phyloP scores from a whole-genome alignment of 768 basidiomycete genomes.

The Cytidiella melzeri region DNA sequence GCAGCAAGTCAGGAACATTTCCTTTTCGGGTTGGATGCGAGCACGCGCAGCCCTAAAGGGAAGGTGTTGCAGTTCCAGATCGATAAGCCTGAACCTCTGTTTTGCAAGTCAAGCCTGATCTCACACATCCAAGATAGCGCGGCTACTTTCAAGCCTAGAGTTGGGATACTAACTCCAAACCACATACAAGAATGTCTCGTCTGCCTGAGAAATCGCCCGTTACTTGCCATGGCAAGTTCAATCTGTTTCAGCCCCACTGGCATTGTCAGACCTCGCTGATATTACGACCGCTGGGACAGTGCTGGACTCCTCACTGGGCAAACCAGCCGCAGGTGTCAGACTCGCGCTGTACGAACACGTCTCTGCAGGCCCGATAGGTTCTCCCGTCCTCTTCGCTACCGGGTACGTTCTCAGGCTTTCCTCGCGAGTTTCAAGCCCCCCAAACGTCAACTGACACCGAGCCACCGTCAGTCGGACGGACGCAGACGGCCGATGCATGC shows the following conservation, averaged over 20 bases:
- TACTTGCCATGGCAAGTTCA: slow-evolving; percentile 76
- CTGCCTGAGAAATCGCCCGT: slow-evolving; percentile 60
- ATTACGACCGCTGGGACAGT: slow-evolving; percentile 38
- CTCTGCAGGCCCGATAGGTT: slow-evolving; percentile 1
- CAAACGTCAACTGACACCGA: too few species aligned
- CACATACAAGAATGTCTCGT: slow-evolving; percentile 24
- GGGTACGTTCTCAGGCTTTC: slow-evolving; percentile 42
- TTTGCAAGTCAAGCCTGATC: not conserved
- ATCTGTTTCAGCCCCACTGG: not conserved
- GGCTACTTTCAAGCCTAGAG: not conserved
- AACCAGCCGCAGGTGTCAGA: slow-evolving; percentile 65
- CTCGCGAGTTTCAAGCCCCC: too few species aligned
- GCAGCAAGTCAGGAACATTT: too few species aligned
- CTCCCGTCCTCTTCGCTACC: slow-evolving; percentile 34
- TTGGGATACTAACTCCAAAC: not conserved
- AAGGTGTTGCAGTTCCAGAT: not conserved
- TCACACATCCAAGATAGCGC: not conserved
- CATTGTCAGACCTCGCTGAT: not conserved
- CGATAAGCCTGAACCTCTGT: not conserved
- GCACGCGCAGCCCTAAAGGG: too few species aligned
- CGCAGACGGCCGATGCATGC: slow-evolving; percentile 73
- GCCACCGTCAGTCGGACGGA: slow-evolving; percentile 55
- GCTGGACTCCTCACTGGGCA: slow-evolving; percentile 80
- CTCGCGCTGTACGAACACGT: slow-evolving; percentile 48
- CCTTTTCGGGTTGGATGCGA: too few species aligned